Conservation (phyloP, 179 eudicot species). For the Nepenthes alata region DNA sequence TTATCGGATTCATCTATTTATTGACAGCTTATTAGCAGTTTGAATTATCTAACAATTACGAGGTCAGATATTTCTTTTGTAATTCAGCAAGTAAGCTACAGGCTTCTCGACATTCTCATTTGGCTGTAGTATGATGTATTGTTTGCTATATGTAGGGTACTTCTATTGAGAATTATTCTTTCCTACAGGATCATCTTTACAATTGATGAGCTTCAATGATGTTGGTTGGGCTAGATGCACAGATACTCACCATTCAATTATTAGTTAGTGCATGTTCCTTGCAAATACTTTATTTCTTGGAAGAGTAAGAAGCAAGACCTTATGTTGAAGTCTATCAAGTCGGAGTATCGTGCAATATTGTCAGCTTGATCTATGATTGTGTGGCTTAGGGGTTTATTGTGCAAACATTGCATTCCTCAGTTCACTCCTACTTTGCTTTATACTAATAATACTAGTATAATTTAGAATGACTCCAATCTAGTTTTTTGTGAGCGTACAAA, state of each 20-base stretch:
- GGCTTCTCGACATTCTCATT: not conserved
- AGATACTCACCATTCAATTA: not conserved
- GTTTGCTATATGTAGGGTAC: not conserved
- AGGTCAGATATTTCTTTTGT: not conserved
- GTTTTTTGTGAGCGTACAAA: not conserved
- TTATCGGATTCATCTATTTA: too few species aligned
- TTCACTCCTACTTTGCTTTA: not conserved
- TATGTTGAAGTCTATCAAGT: not conserved
- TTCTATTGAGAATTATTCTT: not conserved
- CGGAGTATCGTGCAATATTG: not conserved
- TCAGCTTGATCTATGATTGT: not conserved
- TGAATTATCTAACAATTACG: not conserved
- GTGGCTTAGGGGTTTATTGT: not conserved
- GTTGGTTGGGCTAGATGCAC: not conserved
- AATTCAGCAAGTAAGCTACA: not conserved
- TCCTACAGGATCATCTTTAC: not conserved
- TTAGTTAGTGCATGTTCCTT: not conserved
- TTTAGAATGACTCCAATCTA: not conserved
- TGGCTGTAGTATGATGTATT: not conserved
- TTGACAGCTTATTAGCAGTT: too few species aligned
- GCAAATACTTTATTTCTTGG: not conserved
- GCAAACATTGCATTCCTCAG: not conserved
- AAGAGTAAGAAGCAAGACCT: not conserved
- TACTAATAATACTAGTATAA: not conserved
- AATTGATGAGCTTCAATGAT: not conserved